These are phyloP conservation scores for Colletotrichum sp. DNA, from an alignment of 2,329 filamentous ascomycete genomes.

Conservation along the genomic window DNA sequence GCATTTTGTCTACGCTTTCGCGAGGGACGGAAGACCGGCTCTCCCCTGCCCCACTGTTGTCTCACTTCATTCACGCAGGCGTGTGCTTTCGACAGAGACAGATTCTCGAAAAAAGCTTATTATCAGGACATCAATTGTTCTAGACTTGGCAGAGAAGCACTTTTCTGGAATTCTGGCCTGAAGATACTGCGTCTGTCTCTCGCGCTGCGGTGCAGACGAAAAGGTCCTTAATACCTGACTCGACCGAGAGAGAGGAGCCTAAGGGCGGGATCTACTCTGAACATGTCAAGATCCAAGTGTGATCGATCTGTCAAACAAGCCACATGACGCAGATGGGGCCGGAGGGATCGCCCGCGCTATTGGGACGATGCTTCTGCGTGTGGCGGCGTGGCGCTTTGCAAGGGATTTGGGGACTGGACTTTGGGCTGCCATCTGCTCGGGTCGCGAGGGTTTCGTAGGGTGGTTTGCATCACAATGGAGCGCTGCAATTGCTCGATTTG, in stretches of 20 bases:
- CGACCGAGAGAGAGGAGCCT: not conserved
- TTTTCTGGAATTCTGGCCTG: not conserved
- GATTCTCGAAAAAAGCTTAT: not conserved
- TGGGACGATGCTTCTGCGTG: not conserved
- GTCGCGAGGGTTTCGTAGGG: accelerated
- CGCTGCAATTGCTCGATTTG: not conserved
- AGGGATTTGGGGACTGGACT: not conserved
- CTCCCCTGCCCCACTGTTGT: not conserved
- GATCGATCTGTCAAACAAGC: not conserved
- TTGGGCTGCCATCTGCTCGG: not conserved
- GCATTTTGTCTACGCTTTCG: not conserved
- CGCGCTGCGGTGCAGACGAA: not conserved
- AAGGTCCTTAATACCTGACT: not conserved
- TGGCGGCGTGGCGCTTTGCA: not conserved
- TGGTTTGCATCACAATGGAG: not conserved
- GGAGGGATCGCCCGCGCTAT: not conserved
- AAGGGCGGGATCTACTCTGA: not conserved
- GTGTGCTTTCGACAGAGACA: not conserved
- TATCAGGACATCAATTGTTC: not conserved
- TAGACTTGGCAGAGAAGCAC: not conserved
- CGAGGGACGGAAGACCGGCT: not conserved
- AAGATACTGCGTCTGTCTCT: not conserved
- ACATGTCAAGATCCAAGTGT: not conserved
- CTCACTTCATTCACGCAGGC: not conserved
- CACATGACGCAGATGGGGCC: not conserved